Evolutionary conservation across 2,329 filamentous ascomycete genomes (phyloP).

Genomic region (Phialocephala sp.): DNA sequence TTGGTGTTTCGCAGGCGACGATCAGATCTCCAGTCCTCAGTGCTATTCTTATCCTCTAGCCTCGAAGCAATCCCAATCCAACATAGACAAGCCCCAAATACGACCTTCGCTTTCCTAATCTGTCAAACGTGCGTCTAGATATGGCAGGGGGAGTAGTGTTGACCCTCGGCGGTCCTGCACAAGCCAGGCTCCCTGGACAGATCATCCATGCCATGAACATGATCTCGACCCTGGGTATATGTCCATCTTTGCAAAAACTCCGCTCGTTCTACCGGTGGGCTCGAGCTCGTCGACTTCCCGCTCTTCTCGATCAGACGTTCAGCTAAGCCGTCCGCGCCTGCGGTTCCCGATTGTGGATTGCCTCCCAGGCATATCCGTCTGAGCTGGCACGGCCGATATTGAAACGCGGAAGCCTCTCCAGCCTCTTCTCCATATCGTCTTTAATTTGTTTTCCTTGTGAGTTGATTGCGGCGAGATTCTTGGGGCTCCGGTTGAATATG

Average conservation of each 20-base stretch:
- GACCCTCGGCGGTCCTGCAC: conserved; percentile 7
- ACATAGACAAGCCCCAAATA: background rate
- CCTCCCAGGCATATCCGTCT: conserved; percentile 10
- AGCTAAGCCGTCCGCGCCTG: conserved; percentile 7
- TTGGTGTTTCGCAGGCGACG: background rate
- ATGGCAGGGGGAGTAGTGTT: background rate
- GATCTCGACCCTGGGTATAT: background rate
- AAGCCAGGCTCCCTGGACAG: background rate
- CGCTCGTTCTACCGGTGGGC: background rate
- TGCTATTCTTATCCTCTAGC: conserved; percentile 15
- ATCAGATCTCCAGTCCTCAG: conserved; percentile 1
- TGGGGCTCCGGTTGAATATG: conserved; percentile 17
- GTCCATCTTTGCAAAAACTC: background rate
- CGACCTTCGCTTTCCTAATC: background rate
- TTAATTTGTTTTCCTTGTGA: conserved; percentile 11
- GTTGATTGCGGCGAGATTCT: conserved; percentile 1
- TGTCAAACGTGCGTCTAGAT: conserved; percentile 2
- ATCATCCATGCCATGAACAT: conserved; percentile 5
- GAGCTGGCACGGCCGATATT: conserved; percentile 7
- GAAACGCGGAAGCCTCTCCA: conserved; percentile 6
- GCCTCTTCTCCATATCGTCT: conserved; percentile 6
- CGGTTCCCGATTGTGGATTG: background rate
- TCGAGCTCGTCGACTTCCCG: conserved; percentile 9
- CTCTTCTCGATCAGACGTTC: conserved; percentile 11
- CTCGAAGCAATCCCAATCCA: conserved; percentile 1